These are phyloP conservation scores for Cyclaneusma minus DNA, from an alignment of 2,329 filamentous ascomycete genomes.

Conservation along the genomic window DNA sequence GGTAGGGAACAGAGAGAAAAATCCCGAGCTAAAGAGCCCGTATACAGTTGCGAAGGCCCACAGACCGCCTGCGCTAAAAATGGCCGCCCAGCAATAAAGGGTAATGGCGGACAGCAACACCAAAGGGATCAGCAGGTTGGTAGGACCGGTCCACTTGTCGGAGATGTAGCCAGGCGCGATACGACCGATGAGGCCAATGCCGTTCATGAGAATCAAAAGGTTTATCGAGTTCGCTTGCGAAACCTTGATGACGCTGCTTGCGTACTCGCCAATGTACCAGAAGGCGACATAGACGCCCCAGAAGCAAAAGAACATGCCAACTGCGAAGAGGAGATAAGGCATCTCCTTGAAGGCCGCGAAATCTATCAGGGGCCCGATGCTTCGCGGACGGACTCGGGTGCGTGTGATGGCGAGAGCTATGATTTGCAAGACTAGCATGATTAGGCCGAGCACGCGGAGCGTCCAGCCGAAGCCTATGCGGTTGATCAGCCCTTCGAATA, in stretches of 20 bases:
- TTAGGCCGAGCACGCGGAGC: slow-evolving; percentile 26
- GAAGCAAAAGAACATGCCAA: slow-evolving; percentile 22
- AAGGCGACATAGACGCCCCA: slow-evolving; percentile 26
- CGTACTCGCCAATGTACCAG: slow-evolving; percentile 18
- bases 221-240: slow-evolving; percentile 25
- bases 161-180: slow-evolving; percentile 29
- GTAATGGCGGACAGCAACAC: slow-evolving; percentile 16
- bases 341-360: slow-evolving; percentile 25
- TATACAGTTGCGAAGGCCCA: slow-evolving; percentile 33
- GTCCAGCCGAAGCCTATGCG: slow-evolving; percentile 27
- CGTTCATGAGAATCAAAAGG: slow-evolving; percentile 35
- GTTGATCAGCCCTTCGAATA: slow-evolving; percentile 23
- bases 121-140: slow-evolving; percentile 33
- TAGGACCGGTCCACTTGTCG: slow-evolving; percentile 29
- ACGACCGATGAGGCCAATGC: slow-evolving; percentile 30
- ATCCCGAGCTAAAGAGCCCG: slow-evolving; percentile 29
- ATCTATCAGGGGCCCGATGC: slow-evolving; percentile 25
- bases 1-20: slow-evolving; percentile 34
- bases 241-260: slow-evolving; percentile 20
- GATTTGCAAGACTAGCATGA: slow-evolving; percentile 22
- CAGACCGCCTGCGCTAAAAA: slow-evolving; percentile 23
- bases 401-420: slow-evolving; percentile 21
- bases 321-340: slow-evolving; percentile 25
- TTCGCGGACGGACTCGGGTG: slow-evolving; percentile 22
- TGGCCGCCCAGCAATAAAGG: slow-evolving; percentile 31